These are phyloP conservation scores for Crithidia expoeki DNA, from an alignment of 208 protist species.

Conservation along the genomic window DNA sequence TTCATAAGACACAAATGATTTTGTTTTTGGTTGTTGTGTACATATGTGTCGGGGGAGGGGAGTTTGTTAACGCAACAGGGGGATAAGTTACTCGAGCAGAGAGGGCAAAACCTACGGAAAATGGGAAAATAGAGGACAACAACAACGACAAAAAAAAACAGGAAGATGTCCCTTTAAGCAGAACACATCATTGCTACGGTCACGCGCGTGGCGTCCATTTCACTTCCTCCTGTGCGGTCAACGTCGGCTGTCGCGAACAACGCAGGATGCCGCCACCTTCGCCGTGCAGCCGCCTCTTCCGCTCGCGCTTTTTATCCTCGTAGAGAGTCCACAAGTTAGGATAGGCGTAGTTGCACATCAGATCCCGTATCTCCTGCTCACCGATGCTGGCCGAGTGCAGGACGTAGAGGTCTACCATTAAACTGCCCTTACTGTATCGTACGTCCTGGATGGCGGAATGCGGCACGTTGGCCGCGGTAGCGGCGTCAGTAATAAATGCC, in stretches of 20 bases:
- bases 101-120: neutral
- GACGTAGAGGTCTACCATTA: constrained; percentile 38
- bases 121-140: neutral
- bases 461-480: constrained; percentile 20
- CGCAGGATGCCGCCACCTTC: constrained; percentile 6
- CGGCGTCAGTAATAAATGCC: constrained; percentile 30
- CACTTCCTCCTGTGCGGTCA: constrained; percentile 31
- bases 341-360: constrained; percentile 32
- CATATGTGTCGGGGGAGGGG: no score
- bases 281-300: constrained; percentile 23
- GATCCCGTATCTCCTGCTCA: constrained; percentile 21
- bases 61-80: no score
- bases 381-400: constrained; percentile 21
- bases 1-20: no score
- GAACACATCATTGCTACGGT: no score
- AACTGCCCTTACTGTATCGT: constrained; percentile 31
- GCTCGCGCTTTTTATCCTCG: constrained; percentile 35
- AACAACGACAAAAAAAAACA: neutral
- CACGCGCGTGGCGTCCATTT: constrained; percentile 16
- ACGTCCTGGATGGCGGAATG: constrained; percentile 32
- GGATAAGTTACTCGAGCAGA: no score
- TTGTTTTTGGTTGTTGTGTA: no score
- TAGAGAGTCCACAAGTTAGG: constrained; percentile 31
- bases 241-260: neutral
- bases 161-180: neutral